Evolutionary conservation across 2,329 filamentous ascomycete genomes (phyloP).

Genomic region (Graphium sp.): DNA sequence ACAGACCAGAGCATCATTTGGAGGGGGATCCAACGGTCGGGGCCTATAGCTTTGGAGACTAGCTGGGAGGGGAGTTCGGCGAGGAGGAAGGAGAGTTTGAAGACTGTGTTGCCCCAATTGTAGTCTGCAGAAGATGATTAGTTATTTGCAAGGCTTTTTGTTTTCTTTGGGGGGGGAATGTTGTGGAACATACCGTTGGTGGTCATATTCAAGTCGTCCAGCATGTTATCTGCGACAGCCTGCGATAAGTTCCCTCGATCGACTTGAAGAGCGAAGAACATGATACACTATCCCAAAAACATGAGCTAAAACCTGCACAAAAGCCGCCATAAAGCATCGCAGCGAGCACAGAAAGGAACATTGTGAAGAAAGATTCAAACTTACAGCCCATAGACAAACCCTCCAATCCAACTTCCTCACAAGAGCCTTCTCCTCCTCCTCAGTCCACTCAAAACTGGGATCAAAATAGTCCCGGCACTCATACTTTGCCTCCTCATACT

Average conservation of each 20-base stretch:
- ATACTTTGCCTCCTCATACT: constrained; percentile 39
- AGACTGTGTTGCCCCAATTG: constrained; percentile 38
- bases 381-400: constrained; percentile 2
- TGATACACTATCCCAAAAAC: constrained; percentile 20
- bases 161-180: not conserved
- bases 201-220: constrained; percentile 20
- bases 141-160: not conserved
- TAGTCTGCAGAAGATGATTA: constrained; percentile 16
- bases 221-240: constrained; percentile 17
- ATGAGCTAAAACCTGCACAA: no score
- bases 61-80: constrained; percentile 46
- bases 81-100: constrained; percentile 32
- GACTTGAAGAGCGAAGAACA: constrained; percentile 33
- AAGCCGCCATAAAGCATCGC: no score
- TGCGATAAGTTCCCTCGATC: constrained; percentile 18
- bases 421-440: constrained; percentile 27
- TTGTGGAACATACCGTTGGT: constrained; percentile 12
- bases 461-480: constrained; percentile 47
- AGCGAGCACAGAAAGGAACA: no score
- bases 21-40: constrained; percentile 14
- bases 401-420: constrained; percentile 20
- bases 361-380: no score
- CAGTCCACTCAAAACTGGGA: constrained; percentile 19
- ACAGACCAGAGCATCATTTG: constrained; percentile 9
- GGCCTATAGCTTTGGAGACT: constrained; percentile 30